Base-by-base conservation (phyloP, 2,329 filamentous ascomycete genomes). In the Ascochyta rabiei region DNA sequence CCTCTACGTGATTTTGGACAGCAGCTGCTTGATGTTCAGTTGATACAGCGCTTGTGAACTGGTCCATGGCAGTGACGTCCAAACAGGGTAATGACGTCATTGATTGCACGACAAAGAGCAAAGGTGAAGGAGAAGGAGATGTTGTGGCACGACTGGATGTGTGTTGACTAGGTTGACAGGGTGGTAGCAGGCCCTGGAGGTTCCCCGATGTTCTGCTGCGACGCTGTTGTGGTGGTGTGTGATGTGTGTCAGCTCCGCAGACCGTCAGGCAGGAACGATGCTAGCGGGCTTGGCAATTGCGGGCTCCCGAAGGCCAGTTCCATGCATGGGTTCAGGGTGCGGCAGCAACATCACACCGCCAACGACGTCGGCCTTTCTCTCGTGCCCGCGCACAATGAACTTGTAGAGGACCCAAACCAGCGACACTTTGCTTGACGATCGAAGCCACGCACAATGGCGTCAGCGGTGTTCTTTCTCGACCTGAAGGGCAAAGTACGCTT, bases 381-480 rank as follows among this genome's bases (percentile, higher is more conserved):
- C 44, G 42, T 28, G 35, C 39, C 43, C 55, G 48, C 59, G 46
- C 60, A 65, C 47, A 52, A 69, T 69, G 67, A 50, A 18, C 49
- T 51, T 54, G 31, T 68, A 60, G 48, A 43, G 41, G 38, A 35
- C 15, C 28, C 44, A 35, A 52, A 47, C 8, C 42, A 54, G 41
- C 46, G 18, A 28, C 35, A n/a, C 30, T 19, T 41, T 31, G 38
- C 53, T 26, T 48, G 38, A 42, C 45, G 39, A 48, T 40, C 41
- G 26, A 37, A 33, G 24, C 45, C 34, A 19, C 41, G 19, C 60
- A 82, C 68, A 75, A 99, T 99, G 95, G 95, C 95, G 68, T 99
- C 95, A 57, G 95, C 95, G 63, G 76, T 99, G 72, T 99, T 99
- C 85, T 99, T 99, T 77, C 89, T 99, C 71, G 95, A 99, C 78